A percentile compares a stretch with the other conserved stretches of the same genome.
Conservation (phyloP, 768 basidiomycete genomes). For the Psilocybe azurescens region DNA sequence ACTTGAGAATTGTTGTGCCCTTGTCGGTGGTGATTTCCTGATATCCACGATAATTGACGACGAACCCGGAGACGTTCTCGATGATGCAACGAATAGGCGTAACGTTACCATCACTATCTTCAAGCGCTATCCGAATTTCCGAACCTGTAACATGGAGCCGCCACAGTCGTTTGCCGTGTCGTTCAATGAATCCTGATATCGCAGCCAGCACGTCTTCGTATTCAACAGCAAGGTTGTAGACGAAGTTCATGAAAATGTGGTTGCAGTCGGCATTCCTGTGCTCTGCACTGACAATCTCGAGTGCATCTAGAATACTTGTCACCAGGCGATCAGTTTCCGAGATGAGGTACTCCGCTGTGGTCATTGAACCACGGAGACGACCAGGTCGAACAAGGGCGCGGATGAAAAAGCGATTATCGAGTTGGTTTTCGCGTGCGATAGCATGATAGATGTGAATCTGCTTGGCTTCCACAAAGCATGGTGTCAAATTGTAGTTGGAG, state of each 20-base stretch:
- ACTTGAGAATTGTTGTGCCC: constrained; percentile 94
- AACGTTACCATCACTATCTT: constrained; percentile 93
- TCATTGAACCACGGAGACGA: constrained; percentile 90
- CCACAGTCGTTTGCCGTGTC: constrained; percentile 98
- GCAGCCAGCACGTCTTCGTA: constrained; percentile 98
- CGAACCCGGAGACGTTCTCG: constrained; percentile 98
- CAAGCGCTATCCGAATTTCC: constrained; percentile 93
- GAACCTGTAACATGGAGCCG: constrained; percentile 97
- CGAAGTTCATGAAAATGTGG: constrained; percentile 99
- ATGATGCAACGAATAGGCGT: constrained; percentile 97
- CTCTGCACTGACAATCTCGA: constrained; percentile 91
- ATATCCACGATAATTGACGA: constrained; percentile 97
- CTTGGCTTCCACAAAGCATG: constrained; percentile 96
- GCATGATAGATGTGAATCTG: constrained; percentile 99
- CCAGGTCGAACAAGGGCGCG: constrained; percentile 97
- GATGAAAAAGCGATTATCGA: constrained; percentile 98
- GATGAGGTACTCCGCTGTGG: constrained; percentile 96
- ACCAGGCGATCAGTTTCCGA: constrained; percentile 98
- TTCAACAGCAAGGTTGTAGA: constrained; percentile 93
- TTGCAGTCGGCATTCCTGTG: constrained; percentile 96
- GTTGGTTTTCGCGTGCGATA: constrained; percentile 92
- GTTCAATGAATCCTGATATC: constrained; percentile 98
- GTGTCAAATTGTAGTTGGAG: constrained; percentile 95
- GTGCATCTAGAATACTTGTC: constrained; percentile 90
- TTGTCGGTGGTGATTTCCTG: constrained; percentile 98